phyloP scores from a whole-genome alignment of 768 basidiomycete species.

The Rickenella mellea region DNA sequence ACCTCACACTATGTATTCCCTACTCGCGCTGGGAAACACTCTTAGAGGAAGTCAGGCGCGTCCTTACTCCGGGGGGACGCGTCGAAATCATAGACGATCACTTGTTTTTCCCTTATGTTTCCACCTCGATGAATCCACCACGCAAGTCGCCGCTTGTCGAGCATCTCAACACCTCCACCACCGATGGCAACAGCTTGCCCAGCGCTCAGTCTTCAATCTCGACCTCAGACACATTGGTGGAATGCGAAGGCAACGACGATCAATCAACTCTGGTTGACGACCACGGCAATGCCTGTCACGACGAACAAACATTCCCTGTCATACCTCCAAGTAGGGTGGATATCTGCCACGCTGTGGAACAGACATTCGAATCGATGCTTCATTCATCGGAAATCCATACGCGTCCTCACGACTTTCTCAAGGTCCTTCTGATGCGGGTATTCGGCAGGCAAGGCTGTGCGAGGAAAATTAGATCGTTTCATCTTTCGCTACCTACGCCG shows the following conservation, averaged over 20 bases:
- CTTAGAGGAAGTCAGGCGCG: conserved; percentile 49
- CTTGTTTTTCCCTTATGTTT: conserved; percentile 54
- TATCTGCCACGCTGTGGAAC: conserved; percentile 41
- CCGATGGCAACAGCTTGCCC: background rate
- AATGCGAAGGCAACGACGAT: conserved; percentile 22
- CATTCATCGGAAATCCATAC: conserved; percentile 42
- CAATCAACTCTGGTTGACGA: conserved; percentile 18
- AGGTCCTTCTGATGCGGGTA: conserved; percentile 30
- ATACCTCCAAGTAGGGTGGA: conserved; percentile 18
- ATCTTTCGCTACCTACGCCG: conserved; percentile 50
- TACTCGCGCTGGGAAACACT: conserved; percentile 49
- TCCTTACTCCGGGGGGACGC: conserved; percentile 50
- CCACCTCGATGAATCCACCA: no score
- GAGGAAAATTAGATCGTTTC: conserved; percentile 34
- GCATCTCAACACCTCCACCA: background rate
- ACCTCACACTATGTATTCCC: conserved; percentile 55
- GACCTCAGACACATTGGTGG: conserved; percentile 7
- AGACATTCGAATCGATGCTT: conserved; percentile 53
- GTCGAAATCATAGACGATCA: conserved; percentile 72
- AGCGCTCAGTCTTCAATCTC: background rate
- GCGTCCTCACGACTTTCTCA: conserved; percentile 41
- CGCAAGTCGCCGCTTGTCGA: conserved; percentile 10
- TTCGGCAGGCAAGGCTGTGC: conserved; percentile 40
- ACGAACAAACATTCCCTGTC: conserved; percentile 1
- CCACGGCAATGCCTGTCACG: conserved; percentile 4